These are phyloP conservation scores for Stemphylium beticola DNA, from an alignment of 2,329 filamentous ascomycete species.

Conservation along the genomic window DNA sequence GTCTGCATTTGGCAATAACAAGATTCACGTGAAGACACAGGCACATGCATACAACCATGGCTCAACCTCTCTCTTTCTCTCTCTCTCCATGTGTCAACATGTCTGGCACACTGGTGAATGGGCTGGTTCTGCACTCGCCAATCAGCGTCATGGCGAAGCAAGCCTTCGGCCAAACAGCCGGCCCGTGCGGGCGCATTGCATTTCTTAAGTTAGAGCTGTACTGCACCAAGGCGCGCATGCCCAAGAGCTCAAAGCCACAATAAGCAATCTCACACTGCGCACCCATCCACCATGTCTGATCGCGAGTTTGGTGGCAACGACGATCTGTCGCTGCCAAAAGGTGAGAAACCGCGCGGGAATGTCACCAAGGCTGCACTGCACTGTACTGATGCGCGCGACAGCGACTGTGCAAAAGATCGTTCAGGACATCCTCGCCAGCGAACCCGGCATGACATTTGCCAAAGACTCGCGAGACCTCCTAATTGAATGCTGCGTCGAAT, in stretches of 20 bases:
- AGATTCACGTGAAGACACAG: background rate
- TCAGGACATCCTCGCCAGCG: constrained; percentile 83
- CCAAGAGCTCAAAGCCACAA: constrained; percentile 9
- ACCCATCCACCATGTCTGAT: constrained; percentile 47
- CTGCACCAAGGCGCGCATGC: background rate
- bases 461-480: constrained; percentile 94
- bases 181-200: constrained; percentile 10
- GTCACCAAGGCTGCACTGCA: background rate
- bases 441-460: constrained; percentile 81
- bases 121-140: background rate
- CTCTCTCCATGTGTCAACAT: background rate
- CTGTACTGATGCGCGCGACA: constrained; percentile 36
- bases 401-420: constrained; percentile 84
- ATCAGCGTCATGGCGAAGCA: background rate
- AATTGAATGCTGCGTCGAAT: constrained; percentile 99
- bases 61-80: background rate
- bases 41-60: background rate
- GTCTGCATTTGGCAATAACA: constrained; percentile 6
- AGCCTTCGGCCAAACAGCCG: constrained; percentile 16
- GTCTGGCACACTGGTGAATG: no score
- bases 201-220: constrained; percentile 14
- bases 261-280: constrained; percentile 15
- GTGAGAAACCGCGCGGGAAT: constrained; percentile 26
- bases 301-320: constrained; percentile 54
- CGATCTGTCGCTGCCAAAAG: constrained; percentile 51